Percentiles rank a stretch among this genome's conserved stretches.
phyloP scores from a whole-genome alignment of 2,329 filamentous ascomycete genomes.

The Trichoderma atroviride region DNA sequence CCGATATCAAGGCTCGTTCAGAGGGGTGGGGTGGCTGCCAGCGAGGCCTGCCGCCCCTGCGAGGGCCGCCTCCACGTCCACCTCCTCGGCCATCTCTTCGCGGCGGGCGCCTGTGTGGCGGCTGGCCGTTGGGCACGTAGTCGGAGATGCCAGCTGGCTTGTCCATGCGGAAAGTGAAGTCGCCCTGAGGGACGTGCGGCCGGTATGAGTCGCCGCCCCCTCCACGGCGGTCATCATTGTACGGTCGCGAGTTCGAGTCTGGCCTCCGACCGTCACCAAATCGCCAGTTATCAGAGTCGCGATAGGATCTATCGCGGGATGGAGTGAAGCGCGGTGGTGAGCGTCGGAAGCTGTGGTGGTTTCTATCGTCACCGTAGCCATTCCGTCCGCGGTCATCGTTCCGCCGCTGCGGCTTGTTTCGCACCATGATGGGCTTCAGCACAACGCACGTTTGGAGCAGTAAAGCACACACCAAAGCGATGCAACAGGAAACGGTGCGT shows the following conservation, averaged over 20 bases:
- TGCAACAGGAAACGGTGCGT: background rate
- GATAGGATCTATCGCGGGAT: conserved; percentile 28
- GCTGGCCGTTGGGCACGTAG: conserved; percentile 31
- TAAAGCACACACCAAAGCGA: background rate
- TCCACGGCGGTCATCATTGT: conserved; percentile 32
- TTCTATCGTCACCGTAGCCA: conserved; percentile 27
- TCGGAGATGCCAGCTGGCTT: conserved; percentile 54
- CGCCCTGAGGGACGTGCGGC: conserved; percentile 45
- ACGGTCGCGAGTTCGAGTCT: conserved; percentile 30
- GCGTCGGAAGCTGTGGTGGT: conserved; percentile 23
- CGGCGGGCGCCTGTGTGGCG: conserved; percentile 29
- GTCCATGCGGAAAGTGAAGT: conserved; percentile 60
- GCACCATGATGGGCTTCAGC: conserved; percentile 6
- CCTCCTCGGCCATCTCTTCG: conserved; percentile 36
- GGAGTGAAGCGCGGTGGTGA: conserved; percentile 23
- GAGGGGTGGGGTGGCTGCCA: conserved; percentile 47
- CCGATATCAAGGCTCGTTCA: conserved; percentile 54
- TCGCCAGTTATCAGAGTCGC: conserved; percentile 38
- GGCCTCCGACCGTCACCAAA: conserved; percentile 34
- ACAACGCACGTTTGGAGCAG: background rate
- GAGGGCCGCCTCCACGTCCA: conserved; percentile 32
- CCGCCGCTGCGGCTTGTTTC: conserved; percentile 20
- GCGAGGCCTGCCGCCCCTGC: conserved; percentile 35
- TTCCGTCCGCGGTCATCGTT: conserved; percentile 26
- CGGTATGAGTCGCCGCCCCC: conserved; percentile 36